Evolutionary conservation across 1,139 yeast genomes (phyloP).

Genomic region (Casaregolazyma suthepensis): DNA sequence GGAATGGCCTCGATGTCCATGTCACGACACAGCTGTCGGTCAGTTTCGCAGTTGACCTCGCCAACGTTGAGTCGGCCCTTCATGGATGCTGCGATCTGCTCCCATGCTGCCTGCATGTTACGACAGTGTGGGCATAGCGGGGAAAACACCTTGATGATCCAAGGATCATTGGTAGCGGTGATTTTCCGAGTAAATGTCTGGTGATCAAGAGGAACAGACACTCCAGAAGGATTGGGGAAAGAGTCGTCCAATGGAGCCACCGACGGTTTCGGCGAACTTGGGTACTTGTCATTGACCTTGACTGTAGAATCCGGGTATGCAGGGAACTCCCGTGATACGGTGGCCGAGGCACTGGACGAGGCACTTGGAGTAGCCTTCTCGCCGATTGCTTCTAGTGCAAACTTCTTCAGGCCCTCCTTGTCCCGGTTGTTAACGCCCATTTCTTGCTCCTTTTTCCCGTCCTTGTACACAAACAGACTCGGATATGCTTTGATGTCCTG

Average conservation of each 20-base stretch:
- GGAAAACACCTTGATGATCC: conserved; percentile 38
- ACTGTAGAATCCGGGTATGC: conserved; percentile 14
- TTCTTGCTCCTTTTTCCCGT: conserved; percentile 30
- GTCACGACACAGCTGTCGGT: conserved; percentile 30
- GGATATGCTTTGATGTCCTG: conserved; percentile 32
- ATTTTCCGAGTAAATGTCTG: conserved; percentile 21
- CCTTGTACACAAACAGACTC: conserved; percentile 28
- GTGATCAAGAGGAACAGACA: conserved; percentile 21
- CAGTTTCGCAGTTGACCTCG: conserved; percentile 36
- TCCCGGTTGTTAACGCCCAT: conserved; percentile 17
- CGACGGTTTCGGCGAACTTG: conserved; percentile 10
- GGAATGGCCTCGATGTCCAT: conserved; percentile 30
- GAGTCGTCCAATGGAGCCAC: conserved; percentile 13
- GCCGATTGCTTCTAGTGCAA: conserved; percentile 9
- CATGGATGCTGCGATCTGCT: conserved; percentile 30
- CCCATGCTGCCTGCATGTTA: conserved; percentile 35
- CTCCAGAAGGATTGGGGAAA: conserved; percentile 22
- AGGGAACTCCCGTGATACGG: conserved; percentile 11
- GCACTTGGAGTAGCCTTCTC: not conserved
- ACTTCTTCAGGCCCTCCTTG: conserved; percentile 13
- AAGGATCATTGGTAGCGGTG: conserved; percentile 28
- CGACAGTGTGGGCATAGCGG: conserved; percentile 37
- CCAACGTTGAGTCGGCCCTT: conserved; percentile 35
- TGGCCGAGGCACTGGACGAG: not conserved
- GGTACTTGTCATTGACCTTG: conserved; percentile 16